phyloP scores from a whole-genome alignment of 225 moss, liverwort and hornwort genomes.

The Takakia lepidozioides region DNA sequence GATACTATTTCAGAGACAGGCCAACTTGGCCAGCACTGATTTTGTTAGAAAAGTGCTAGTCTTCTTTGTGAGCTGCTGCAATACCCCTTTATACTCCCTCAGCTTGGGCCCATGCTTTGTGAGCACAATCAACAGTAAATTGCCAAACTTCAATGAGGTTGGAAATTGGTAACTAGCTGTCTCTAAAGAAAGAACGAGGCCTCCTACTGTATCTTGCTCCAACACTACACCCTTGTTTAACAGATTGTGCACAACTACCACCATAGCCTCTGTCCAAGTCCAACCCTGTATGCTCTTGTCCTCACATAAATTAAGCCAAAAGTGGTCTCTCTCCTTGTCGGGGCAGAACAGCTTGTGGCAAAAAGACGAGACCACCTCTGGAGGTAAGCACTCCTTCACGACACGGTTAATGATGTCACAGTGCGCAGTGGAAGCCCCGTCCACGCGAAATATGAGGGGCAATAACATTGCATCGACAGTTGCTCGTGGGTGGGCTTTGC shows the following conservation, averaged over 20 bases:
- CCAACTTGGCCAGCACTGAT: constrained; percentile 48
- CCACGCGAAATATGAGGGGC: constrained; percentile 35
- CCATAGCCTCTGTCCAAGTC: constrained; percentile 65
- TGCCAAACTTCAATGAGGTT: constrained; percentile 64
- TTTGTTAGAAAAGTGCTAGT: constrained; percentile 66
- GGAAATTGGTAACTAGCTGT: constrained; percentile 35
- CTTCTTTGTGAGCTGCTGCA: constrained; percentile 38
- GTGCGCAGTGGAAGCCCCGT: constrained; percentile 34
- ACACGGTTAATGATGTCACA: constrained; percentile 66
- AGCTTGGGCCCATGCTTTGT: constrained; percentile 47
- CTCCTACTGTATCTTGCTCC: constrained; percentile 37
- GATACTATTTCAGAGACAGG: constrained; percentile 13
- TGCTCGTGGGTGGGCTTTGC: constrained; percentile 71
- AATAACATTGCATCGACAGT: constrained; percentile 53
- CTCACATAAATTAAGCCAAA: neutral
- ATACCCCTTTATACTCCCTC: constrained; percentile 26
- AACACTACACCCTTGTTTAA: constrained; percentile 38
- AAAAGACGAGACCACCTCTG: constrained; percentile 34
- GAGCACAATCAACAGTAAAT: constrained; percentile 53
- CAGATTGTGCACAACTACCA: constrained; percentile 54
- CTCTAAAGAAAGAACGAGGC: constrained; percentile 41
- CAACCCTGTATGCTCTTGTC: too few relatives aligned
- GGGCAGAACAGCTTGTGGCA: constrained; percentile 42
- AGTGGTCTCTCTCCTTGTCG: constrained; percentile 8
- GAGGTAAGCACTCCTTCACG: constrained; percentile 59